Base-by-base conservation (phyloP, 331 rosid genomes). In the Acacia pycnantha region DNA sequence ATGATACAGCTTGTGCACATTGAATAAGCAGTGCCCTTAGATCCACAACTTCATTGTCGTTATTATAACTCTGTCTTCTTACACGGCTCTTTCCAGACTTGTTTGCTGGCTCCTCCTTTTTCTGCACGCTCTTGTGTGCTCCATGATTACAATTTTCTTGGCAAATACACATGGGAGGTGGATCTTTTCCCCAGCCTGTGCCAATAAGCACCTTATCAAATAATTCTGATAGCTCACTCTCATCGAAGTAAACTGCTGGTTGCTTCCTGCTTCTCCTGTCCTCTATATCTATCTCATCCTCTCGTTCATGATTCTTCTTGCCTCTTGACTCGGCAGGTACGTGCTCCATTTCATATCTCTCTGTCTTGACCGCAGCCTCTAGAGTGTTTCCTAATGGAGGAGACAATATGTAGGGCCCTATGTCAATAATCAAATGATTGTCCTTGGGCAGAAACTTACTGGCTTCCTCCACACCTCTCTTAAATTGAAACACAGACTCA, bases 1-100 rank as follows among this genome's bases (percentile, higher is more conserved):
- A 47, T 8, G 97, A 87, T 46, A 88, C 79, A 22, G 95, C 88
- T 62, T 89, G 90, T 40, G 95, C 91, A 80, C 92, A 91, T 15
- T 48, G 82, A 68, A 89, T 77, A 69, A 92, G 70, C 7, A 87
- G 82, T 35, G 86, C 43, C 70, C 88, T 84, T 64, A 92, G 83
- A 81, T 89, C 95, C 53, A 89, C 85, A 74, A 69, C 76, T 70
- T 84, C 82, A 56, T 85, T 67, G 16, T 62, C 2, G 21, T 27
- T 62, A 18, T 53, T 84, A 21, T 62, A 74, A 70, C 70, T 82
- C 12, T 75, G 86, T 53, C 29, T 84, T 77, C 53, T 79, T 3
- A 26, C 59, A 62, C 79, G 79, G 33, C 29, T 37, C 82, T 61
- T 80, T n/a, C 65, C 75, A 11, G 22, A 51, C 26, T 4, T 64